Conservation (phyloP, 2,329 filamentous ascomycete species). For the Calonectria pauciramosa region DNA sequence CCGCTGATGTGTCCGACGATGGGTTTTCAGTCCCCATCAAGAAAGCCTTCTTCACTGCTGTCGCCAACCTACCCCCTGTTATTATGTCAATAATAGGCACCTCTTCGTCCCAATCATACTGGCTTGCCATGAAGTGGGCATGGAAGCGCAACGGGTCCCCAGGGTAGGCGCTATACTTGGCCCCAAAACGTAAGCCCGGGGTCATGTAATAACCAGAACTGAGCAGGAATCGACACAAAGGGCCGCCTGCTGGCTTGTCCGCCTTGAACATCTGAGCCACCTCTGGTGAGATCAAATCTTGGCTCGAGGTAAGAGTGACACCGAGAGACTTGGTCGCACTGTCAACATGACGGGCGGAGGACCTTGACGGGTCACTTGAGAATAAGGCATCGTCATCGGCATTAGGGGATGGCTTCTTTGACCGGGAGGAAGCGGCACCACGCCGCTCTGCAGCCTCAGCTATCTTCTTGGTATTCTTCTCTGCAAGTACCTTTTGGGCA, state of each 20-base stretch:
- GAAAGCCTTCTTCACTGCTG: constrained; percentile 96
- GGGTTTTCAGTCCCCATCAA: constrained; percentile 80
- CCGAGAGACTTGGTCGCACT: constrained; percentile 41
- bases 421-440: constrained; percentile 25
- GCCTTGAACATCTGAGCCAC: constrained; percentile 27
- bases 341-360: constrained; percentile 26
- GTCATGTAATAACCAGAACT: constrained; percentile 86
- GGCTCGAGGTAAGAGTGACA: constrained; percentile 55
- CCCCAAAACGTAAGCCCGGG: constrained; percentile 93
- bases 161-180: constrained; percentile 94
- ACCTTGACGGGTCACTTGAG: constrained; percentile 37
- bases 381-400: constrained; percentile 33
- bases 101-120: constrained; percentile 88
- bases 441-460: constrained; percentile 45
- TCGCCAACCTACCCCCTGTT: constrained; percentile 87
- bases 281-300: constrained; percentile 44
- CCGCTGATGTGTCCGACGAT: constrained; percentile 47
- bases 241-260: constrained; percentile 49
- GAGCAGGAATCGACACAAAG: constrained; percentile 86
- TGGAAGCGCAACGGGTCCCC: constrained; percentile 96
- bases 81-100: constrained; percentile 89
- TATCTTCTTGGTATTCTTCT: constrained; percentile 54
- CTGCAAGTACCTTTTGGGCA: constrained; percentile 56
- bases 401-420: constrained; percentile 15
- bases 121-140: constrained; percentile 91